phyloP scores from a whole-genome alignment of 148 eudicot genomes.

The Cornus florida region DNA sequence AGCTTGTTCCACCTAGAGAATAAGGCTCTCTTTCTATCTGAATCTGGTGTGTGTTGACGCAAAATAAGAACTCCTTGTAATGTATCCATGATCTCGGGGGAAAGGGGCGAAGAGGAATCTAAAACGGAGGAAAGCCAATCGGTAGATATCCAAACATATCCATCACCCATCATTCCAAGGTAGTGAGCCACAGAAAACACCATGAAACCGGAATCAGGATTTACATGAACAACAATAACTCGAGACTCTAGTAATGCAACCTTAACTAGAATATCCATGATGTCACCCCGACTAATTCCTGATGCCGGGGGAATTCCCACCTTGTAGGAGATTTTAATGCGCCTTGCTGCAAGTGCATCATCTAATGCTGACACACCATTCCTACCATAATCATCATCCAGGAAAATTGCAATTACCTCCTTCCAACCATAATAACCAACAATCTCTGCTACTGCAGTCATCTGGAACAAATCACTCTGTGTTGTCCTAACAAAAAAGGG shows the following conservation, averaged over 20 bases:
- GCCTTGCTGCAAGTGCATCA: constrained; percentile 72
- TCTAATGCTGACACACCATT: constrained; percentile 76
- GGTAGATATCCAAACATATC: constrained; percentile 88
- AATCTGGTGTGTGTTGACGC: constrained; percentile 72
- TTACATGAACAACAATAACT: constrained; percentile 70
- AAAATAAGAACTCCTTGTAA: constrained; percentile 82
- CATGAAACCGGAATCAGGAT: constrained; percentile 57
- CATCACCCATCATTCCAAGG: constrained; percentile 85
- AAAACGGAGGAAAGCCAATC: constrained; percentile 85
- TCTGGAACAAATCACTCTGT: constrained; percentile 75
- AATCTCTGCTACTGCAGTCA: constrained; percentile 80
- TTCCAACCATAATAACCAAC: constrained; percentile 74
- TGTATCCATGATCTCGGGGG: constrained; percentile 36
- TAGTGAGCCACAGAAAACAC: constrained; percentile 65
- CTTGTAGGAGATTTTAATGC: constrained; percentile 68
- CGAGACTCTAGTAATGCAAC: constrained; percentile 73
- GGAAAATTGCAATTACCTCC: constrained; percentile 61
- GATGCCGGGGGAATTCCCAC: constrained; percentile 63
- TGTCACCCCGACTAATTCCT: constrained; percentile 46
- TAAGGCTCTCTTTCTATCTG: constrained; percentile 51
- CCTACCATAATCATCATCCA: constrained; percentile 93
- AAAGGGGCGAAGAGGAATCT: constrained; percentile 61
- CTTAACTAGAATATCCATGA: constrained; percentile 75
- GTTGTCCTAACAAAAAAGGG: constrained; percentile 82
- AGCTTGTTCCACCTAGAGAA: constrained; percentile 57